Base-by-base conservation (phyloP, 1,284 basidiomycete species). In the Naganishia sp. region DNA sequence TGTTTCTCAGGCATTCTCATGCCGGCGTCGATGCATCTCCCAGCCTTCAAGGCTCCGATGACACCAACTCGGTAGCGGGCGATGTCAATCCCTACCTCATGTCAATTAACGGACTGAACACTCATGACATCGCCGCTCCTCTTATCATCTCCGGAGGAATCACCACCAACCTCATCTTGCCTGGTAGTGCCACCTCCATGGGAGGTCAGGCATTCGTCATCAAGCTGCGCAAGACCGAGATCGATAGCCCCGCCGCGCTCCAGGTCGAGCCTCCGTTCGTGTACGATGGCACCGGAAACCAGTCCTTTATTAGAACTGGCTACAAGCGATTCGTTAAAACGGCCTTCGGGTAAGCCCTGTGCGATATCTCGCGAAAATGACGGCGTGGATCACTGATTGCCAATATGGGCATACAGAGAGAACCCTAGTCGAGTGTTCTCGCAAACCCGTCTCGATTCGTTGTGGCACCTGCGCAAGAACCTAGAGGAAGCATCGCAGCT, bases 1-100 rank as follows among this genome's bases (percentile, higher is more conserved):
- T 21, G 77, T 85, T 92, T 45, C 89, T 92, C 74, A 79, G 92
- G 69, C 87, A 94, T 77, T 89, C 89, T 1, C 91, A 93, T 74
- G 78, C 92, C 23, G 91, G 89, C 1, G 79, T 92, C 7, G 78
- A 86, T 69, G 84, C 87, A 61, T 75, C 84, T 1, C 90, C 90
- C 0, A 73, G 80, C 18, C 79, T 86, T 31, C 69, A 73, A 25
- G 87, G 87, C 78, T 66, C 70, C 2, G 71, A 72, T 50, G 81
- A 82, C 67, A 77, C 74, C 63, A 81, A 81, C 74, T 78, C 76
- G 36, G 55, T 75, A 64, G 77, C 81, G 70, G 72, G 70, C 13
- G 71, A 81, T 13, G 73, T 79, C 65, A 76, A 79, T 11, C 83
- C 83, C 2, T 82, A 79, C 75, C 77, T 84, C 1, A 78, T 82